phyloP scores from a whole-genome alignment of 768 basidiomycete genomes.

The Termitomyces sp. region DNA sequence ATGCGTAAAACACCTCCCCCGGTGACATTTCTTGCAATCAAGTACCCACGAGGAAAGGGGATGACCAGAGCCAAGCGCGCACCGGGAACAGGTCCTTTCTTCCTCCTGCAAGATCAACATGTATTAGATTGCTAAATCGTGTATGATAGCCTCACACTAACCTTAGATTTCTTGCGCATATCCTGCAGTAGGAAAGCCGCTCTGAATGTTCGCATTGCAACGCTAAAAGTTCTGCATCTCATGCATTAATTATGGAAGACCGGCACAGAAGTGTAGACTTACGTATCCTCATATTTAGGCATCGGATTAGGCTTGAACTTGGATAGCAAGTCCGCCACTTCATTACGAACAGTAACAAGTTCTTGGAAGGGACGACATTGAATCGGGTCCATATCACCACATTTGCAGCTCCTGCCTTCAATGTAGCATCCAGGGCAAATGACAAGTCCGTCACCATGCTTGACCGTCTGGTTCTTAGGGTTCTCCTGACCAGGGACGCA shows the following conservation, averaged over 20 bases:
- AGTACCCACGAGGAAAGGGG: slow-evolving; percentile 23
- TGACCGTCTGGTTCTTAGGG: slow-evolving; percentile 6
- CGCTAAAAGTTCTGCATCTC: neutral
- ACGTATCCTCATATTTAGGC: neutral
- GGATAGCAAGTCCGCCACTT: slow-evolving; percentile 19
- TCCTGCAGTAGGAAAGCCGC: slow-evolving; percentile 30
- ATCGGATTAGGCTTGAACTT: neutral
- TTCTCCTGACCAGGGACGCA: slow-evolving; percentile 32
- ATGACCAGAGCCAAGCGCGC: slow-evolving; percentile 18
- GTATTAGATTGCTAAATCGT: neutral
- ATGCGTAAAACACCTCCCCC: slow-evolving; percentile 37
- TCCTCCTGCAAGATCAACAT: slow-evolving; percentile 4
- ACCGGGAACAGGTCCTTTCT: slow-evolving; percentile 14
- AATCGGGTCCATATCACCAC: slow-evolving; percentile 56
- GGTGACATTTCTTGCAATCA: slow-evolving; percentile 41
- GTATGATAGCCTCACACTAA: neutral
- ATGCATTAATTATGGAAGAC: neutral
- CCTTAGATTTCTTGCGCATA: slow-evolving; percentile 17
- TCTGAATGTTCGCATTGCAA: slow-evolving; percentile 22
- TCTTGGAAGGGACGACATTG: slow-evolving; percentile 53
- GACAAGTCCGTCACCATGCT: slow-evolving; percentile 42
- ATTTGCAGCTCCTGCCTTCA: slow-evolving; percentile 72
- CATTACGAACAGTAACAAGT: slow-evolving; percentile 44
- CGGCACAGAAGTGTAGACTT: neutral
- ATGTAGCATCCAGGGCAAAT: slow-evolving; percentile 76